Base-by-base conservation (phyloP, 352 stramenopile species). In the Blastocystis sp. region DNA sequence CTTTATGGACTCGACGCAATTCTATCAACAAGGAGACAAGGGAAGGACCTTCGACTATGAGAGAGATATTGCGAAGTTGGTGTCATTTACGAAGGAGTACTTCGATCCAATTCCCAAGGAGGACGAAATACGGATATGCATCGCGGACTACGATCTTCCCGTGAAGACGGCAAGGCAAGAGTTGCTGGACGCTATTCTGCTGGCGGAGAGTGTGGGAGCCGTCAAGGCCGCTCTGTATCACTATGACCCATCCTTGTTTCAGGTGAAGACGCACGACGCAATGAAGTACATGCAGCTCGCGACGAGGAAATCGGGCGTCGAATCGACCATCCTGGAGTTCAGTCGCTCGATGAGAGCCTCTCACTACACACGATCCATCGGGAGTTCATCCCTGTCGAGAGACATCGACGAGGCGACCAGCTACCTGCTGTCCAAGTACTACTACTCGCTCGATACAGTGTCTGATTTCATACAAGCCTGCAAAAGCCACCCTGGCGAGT, bases 391-490 rank as follows among this genome's bases (percentile, higher is more conserved):
- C 11, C 21, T n/a, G 23, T 19, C 21, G 21, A n/a, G 64, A 74
- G 17, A 74, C 34, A 41, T 74, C 64, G 7, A 74, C 43, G 66
- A 77, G 11, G 66, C 66, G 14, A 77, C 66, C 21, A 77, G 66
- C 66, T 77, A 77, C 34, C 23, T 61, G 41, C n/a, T 77, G 41
- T 34, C 66, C 9, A 40, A 43, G 21, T 77, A 77, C 21, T 3
- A 59, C 1, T 77, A 60, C 43, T 28, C 43, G 41, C n/a, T n/a
- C 9, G 23, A 77, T 34, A 59, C 23, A 9, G 21, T 61, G 2
- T 11, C 34, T 43, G 45, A 28, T 21, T 77, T 77, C 45, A 38
- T 38, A 10, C 21, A 11, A 23, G 41, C 28, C 19, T 77, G 7
- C 21, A 56, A 77, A 9, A 9, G 53, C 2, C 0, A 23, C 17